Evolutionary conservation across 345 rosid genomes (phyloP).

Genomic region (Linum trigynum): DNA sequence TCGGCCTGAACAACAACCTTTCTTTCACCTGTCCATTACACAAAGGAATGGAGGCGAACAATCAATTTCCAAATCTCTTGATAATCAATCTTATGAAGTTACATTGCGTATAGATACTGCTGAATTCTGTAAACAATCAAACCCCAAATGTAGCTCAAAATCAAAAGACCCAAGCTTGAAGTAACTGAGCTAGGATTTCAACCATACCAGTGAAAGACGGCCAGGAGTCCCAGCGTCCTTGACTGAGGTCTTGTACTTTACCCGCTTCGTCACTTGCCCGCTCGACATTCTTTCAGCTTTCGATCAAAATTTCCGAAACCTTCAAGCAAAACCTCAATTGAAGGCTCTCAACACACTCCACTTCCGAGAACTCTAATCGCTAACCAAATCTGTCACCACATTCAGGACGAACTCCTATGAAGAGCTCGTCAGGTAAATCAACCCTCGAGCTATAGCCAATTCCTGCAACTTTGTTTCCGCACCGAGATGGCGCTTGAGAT

Average conservation of each 20-base stretch:
- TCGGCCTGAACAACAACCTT: conserved; percentile 38
- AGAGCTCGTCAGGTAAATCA: too few species aligned
- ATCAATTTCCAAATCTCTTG: neutral
- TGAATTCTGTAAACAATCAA: neutral
- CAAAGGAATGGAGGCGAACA: neutral
- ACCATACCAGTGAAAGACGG: conserved; percentile 47
- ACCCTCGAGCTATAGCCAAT: too few species aligned
- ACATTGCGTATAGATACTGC: neutral
- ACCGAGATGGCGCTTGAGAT: too few species aligned
- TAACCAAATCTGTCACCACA: too few species aligned
- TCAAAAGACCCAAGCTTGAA: neutral
- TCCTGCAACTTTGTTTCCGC: too few species aligned
- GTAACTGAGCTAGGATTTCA: neutral
- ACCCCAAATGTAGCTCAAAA: neutral
- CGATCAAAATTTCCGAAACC: neutral
- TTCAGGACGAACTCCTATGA: too few species aligned
- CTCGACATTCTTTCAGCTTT: conserved; percentile 30
- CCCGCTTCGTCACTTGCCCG: conserved; percentile 49
- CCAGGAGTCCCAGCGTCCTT: conserved; percentile 84
- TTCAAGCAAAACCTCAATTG: neutral
- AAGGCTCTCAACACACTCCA: too few species aligned
- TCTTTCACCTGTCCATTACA: neutral
- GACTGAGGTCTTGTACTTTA: conserved; percentile 63
- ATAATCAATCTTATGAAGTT: neutral
- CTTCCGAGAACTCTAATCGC: too few species aligned